Evolutionary conservation across 805 yeast species (phyloP).

Genomic region (Limtongia smithiae): DNA sequence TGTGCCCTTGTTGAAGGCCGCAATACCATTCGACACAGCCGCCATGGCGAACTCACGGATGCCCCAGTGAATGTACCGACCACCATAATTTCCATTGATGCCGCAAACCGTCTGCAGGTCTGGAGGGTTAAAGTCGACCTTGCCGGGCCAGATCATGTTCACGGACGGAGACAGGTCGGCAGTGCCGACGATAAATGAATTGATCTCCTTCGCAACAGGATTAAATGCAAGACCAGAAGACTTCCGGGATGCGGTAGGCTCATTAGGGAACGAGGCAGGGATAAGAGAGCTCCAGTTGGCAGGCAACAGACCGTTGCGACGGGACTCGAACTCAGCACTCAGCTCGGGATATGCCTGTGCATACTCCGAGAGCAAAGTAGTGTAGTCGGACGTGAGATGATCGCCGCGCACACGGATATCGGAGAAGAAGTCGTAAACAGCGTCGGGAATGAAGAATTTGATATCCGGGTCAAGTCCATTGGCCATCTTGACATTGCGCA

Average conservation of each 20-base stretch:
- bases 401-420: constrained; percentile 8
- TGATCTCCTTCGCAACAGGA: constrained; percentile 8
- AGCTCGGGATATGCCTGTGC: constrained; percentile 5
- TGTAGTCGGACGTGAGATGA: background rate
- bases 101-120: constrained; percentile 11
- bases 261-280: constrained; percentile 4
- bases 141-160: constrained; percentile 14
- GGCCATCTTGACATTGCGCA: constrained; percentile 3
- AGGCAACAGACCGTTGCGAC: constrained; percentile 3
- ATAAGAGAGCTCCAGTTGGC: constrained; percentile 8
- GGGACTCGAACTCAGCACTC: constrained; percentile 4
- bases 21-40: constrained; percentile 34
- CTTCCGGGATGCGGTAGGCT: constrained; percentile 13
- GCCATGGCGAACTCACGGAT: constrained; percentile 41
- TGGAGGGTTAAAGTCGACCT: constrained; percentile 9
- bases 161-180: constrained; percentile 15
- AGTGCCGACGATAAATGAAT: constrained; percentile 11
- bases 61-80: constrained; percentile 30
- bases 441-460: constrained; percentile 10
- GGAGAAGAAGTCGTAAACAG: constrained; percentile 10
- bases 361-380: background rate
- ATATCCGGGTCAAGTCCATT: constrained; percentile 10
- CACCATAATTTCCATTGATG: constrained; percentile 2
- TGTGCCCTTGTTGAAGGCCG: constrained; percentile 39
- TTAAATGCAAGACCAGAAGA: constrained; percentile 10